These are phyloP conservation scores for Triticum turgidum DNA, from an alignment of 176 grass and related monocot genomes.

Conservation along the genomic window DNA sequence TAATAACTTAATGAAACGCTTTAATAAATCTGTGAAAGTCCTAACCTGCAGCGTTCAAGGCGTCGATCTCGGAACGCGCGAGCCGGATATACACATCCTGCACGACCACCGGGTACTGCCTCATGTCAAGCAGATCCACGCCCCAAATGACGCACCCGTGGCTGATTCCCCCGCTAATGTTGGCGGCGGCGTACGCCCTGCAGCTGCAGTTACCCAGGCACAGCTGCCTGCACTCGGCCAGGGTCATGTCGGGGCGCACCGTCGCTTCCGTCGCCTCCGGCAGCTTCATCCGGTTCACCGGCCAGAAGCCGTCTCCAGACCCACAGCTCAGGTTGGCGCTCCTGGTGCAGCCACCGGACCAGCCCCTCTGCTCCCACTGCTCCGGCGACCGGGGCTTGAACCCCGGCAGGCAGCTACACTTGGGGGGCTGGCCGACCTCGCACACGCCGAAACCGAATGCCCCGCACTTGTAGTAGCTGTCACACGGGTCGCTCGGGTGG, in stretches of 20 bases:
- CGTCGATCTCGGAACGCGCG: neutral
- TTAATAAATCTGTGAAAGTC: neutral
- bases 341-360: constrained; percentile 32
- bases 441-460: constrained; percentile 36
- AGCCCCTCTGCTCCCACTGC: constrained; percentile 32
- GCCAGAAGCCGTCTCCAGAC: constrained; percentile 40
- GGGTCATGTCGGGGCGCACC: constrained; percentile 18
- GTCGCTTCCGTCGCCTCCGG: constrained; percentile 41
- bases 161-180: constrained; percentile 24
- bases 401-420: constrained; percentile 44
- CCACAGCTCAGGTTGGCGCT: constrained; percentile 27
- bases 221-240: constrained; percentile 33
- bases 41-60: neutral
- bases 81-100: neutral
- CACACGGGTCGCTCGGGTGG: constrained; percentile 43
- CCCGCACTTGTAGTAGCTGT: constrained; percentile 39
- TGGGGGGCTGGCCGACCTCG: neutral
- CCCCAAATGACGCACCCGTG: constrained; percentile 44
- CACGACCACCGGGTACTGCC: constrained; percentile 5
- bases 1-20: too few relatives aligned
- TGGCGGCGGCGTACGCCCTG: constrained; percentile 35
- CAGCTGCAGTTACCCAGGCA: constrained; percentile 46
- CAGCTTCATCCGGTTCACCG: constrained; percentile 48
- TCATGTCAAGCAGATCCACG: constrained; percentile 55
- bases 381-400: constrained; percentile 36